Evolutionary conservation across 2,329 filamentous ascomycete genomes (phyloP).

Genomic region (Colletotrichum endophyticum): DNA sequence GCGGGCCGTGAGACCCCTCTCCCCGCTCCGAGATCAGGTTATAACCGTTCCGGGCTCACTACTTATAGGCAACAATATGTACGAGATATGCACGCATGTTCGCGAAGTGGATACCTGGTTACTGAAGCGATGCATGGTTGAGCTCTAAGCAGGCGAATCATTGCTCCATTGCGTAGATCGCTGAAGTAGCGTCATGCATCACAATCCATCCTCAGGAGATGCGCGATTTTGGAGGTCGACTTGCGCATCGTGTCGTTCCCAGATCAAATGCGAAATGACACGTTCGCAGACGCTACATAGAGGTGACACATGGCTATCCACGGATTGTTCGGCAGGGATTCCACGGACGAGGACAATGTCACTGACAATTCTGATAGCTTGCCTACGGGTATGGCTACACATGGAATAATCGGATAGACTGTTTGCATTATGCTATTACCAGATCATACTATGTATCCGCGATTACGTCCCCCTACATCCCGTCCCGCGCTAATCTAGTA

Average conservation of each 20-base stretch:
- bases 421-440: neutral
- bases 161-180: neutral
- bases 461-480: neutral
- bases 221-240: neutral
- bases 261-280: neutral
- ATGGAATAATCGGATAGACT: neutral
- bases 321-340: neutral
- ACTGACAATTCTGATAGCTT: neutral
- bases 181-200: neutral
- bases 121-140: neutral
- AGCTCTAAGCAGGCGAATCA: neutral
- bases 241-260: neutral
- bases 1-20: neutral
- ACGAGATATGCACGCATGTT: neutral
- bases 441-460: neutral
- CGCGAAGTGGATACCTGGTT: neutral
- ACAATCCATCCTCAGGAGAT: neutral
- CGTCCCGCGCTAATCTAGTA: conserved; percentile 7
- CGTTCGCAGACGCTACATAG: fast-evolving
- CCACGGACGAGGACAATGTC: neutral
- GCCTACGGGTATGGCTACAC: neutral
- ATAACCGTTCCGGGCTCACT: no score
- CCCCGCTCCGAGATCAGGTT: neutral
- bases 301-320: fast-evolving
- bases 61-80: neutral